These are phyloP conservation scores for Fraxinus floribunda DNA, from an alignment of 305 asterid genomes.

Conservation along the genomic window DNA sequence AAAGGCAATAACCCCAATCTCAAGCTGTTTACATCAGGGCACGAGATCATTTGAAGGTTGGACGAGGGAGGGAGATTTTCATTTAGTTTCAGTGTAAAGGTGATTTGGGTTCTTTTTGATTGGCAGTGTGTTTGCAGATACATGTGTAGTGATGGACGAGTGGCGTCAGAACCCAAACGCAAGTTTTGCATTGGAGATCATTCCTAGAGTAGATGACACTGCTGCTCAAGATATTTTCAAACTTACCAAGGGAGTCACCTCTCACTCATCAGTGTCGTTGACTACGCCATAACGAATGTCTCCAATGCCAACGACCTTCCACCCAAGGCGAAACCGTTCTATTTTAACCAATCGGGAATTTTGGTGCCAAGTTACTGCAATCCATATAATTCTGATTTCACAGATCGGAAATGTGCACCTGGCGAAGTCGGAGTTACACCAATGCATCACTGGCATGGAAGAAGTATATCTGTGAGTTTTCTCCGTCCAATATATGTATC, in stretches of 20 bases:
- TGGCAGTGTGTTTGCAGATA: constrained; percentile 29
- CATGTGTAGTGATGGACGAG: constrained; percentile 29
- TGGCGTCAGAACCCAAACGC: constrained; percentile 38
- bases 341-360: constrained; percentile 35
- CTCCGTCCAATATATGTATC: constrained; percentile 21
- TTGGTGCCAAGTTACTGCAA: constrained; percentile 32
- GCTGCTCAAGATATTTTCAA: no score
- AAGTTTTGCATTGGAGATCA: constrained; percentile 27
- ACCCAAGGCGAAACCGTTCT: constrained; percentile 20
- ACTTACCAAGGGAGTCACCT: background rate
- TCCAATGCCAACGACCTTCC: constrained; percentile 29
- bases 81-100: background rate
- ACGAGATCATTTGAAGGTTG: background rate
- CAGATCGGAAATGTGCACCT: constrained; percentile 21
- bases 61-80: background rate
- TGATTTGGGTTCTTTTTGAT: background rate
- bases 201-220: constrained; percentile 21
- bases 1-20: background rate
- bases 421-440: constrained; percentile 21
- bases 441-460: constrained; percentile 30
- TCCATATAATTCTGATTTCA: constrained; percentile 23
- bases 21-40: background rate
- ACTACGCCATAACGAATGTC: constrained; percentile 21
- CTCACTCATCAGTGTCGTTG: constrained; percentile 19
- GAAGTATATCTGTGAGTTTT: constrained; percentile 27